These are phyloP conservation scores for Cucumis cinereus DNA, from an alignment of 306 rosid species.

Conservation along the genomic window DNA sequence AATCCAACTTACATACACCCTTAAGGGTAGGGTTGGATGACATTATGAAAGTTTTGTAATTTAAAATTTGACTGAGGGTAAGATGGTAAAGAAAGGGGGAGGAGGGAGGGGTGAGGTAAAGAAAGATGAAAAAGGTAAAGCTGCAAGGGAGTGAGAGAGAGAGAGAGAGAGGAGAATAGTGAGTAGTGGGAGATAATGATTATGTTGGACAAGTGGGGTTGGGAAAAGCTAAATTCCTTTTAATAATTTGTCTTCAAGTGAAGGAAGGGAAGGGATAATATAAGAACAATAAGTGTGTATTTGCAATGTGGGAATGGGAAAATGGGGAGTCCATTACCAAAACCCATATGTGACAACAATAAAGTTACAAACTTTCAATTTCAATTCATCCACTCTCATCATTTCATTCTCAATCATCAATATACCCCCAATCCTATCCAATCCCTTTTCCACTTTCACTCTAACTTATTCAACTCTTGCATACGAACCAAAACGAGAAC, in stretches of 20 bases:
- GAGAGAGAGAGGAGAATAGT: not conserved
- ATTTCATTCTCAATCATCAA: not conserved
- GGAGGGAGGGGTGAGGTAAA: not conserved
- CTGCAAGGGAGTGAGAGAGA: not conserved
- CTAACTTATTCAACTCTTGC: too few relatives aligned
- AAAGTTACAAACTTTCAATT: not conserved
- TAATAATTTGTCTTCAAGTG: not conserved
- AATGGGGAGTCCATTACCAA: not conserved
- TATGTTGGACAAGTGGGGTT: slow-evolving; percentile 1
- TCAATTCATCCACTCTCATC: not conserved
- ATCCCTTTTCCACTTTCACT: not conserved
- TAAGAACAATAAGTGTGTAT: too few relatives aligned
- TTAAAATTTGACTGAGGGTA: too few relatives aligned
- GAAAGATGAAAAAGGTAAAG: not conserved
- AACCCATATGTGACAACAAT: not conserved
- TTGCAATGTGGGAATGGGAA: not conserved
- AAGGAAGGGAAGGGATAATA: too few relatives aligned
- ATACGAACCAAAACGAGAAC: too few relatives aligned
- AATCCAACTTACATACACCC: too few relatives aligned
- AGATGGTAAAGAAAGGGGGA: too few relatives aligned
- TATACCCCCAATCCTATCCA: not conserved
- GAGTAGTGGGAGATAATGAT: slow-evolving; percentile 5
- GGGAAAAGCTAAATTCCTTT: slow-evolving; percentile 7
- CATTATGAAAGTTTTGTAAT: too few relatives aligned
- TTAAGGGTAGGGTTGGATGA: too few relatives aligned